phyloP scores from a whole-genome alignment of 2,329 filamentous ascomycete species.

The Calonectria ilicicola region DNA sequence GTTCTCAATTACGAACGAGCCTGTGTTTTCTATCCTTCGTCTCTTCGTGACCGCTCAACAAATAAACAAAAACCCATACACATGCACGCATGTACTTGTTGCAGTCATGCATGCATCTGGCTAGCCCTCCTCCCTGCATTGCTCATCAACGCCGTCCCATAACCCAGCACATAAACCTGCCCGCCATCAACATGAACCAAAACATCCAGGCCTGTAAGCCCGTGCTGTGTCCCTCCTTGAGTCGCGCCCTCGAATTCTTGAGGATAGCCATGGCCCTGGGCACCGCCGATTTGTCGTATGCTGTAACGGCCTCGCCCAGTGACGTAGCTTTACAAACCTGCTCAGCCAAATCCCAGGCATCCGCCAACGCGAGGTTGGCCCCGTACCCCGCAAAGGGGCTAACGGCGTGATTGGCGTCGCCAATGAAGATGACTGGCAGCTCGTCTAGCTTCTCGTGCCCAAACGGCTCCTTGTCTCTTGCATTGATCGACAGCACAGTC shows the following conservation, averaged over 20 bases:
- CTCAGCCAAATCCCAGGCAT: constrained; percentile 60
- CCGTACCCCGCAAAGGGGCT: constrained; percentile 63
- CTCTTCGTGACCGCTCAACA: neutral
- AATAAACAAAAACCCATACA: neutral
- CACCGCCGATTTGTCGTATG: constrained; percentile 52
- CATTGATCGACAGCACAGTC: constrained; percentile 54
- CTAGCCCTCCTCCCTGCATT: too few species aligned
- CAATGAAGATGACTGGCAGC: constrained; percentile 56
- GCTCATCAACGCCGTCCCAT: constrained; percentile 18
- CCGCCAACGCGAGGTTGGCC: constrained; percentile 60
- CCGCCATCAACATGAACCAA: constrained; percentile 31
- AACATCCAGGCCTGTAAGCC: constrained; percentile 39
- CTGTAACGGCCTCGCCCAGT: constrained; percentile 42
- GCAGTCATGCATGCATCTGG: neutral
- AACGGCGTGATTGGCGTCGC: constrained; percentile 63
- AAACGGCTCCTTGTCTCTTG: constrained; percentile 59
- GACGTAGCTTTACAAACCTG: constrained; percentile 46
- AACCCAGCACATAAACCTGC: constrained; percentile 36
- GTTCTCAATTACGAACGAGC: neutral
- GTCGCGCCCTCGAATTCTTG: constrained; percentile 34
- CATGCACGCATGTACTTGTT: neutral
- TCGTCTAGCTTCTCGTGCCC: constrained; percentile 44
- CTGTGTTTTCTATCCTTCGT: neutral
- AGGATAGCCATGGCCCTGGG: constrained; percentile 47
- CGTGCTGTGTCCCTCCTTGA: constrained; percentile 40